phyloP scores from a whole-genome alignment of 2,329 filamentous ascomycete genomes.

The Sphaerulina musiva region DNA sequence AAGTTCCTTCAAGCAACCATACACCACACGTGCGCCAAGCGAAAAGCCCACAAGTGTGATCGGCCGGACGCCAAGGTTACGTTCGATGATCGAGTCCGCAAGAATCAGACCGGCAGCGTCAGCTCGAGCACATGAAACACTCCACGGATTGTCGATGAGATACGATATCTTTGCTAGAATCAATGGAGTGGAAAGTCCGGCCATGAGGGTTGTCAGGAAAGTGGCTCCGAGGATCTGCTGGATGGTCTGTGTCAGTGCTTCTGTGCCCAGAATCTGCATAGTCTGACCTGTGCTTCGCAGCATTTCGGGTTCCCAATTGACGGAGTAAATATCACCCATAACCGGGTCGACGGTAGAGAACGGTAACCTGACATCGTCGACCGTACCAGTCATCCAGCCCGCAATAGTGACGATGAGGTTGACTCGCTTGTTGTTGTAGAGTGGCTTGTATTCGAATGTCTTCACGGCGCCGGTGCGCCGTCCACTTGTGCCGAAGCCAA shows the following conservation, averaged over 20 bases:
- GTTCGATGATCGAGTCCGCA: conserved; percentile 86
- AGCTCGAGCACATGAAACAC: conserved; percentile 86
- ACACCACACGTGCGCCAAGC: conserved; percentile 84
- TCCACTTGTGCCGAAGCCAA: conserved; percentile 78
- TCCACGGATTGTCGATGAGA: conserved; percentile 97
- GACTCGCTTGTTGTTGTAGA: conserved; percentile 96
- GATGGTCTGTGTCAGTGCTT: conserved; percentile 91
- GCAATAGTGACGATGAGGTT: conserved; percentile 93
- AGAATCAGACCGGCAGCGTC: conserved; percentile 84
- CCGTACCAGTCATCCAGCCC: conserved; percentile 97
- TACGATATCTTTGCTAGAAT: conserved; percentile 91
- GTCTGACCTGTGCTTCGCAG: conserved; percentile 95
- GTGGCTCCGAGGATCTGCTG: conserved; percentile 93
- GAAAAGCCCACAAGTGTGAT: conserved; percentile 94
- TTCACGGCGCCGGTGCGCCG: conserved; percentile 84
- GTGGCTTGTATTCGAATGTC: conserved; percentile 91
- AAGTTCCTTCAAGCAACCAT: conserved; percentile 81
- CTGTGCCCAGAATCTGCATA: conserved; percentile 95
- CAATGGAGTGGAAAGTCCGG: conserved; percentile 83
- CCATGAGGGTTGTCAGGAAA: conserved; percentile 82
- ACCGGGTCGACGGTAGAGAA: conserved; percentile 95
- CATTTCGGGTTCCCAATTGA: conserved; percentile 98
- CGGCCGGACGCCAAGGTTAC: conserved; percentile 82
- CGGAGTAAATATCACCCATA: conserved; percentile 97
- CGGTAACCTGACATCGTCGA: conserved; percentile 90